Conservation (phyloP, 441 rosid species). For the Mallotus japonicus region DNA sequence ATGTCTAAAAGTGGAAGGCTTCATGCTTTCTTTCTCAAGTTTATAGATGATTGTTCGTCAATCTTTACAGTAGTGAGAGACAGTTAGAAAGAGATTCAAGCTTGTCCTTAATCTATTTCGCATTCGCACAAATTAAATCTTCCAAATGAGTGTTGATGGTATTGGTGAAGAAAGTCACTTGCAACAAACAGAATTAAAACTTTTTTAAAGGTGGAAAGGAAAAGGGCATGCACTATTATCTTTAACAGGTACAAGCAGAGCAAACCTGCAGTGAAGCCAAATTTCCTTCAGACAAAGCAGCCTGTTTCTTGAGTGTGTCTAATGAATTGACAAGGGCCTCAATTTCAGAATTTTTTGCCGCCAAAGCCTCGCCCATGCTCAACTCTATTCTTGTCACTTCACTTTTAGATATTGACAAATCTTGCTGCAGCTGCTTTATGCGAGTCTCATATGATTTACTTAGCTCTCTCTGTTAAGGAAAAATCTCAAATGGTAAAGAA, state of each 20-base stretch:
- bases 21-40: background rate
- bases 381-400: conserved; percentile 80
- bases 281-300: conserved; percentile 83
- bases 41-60: background rate
- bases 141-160: background rate
- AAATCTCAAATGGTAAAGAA: conserved; percentile 28
- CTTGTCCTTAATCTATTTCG: background rate
- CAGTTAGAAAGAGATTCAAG: background rate
- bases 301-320: conserved; percentile 82
- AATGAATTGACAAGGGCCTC: conserved; percentile 70
- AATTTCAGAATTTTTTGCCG: conserved; percentile 91
- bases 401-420: conserved; percentile 66
- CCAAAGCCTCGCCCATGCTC: conserved; percentile 81
- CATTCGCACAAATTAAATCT: background rate
- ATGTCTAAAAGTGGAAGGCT: background rate
- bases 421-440: conserved; percentile 81
- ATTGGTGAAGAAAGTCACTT: background rate
- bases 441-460: conserved; percentile 85
- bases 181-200: background rate
- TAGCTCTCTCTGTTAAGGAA: conserved; percentile 76
- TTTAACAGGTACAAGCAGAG: conserved; percentile 12
- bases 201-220: background rate
- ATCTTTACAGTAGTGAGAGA: background rate
- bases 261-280: conserved; percentile 89
- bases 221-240: conserved; percentile 12